phyloP scores from a whole-genome alignment of 306 rosid species.

The Cucurbita moschata region DNA sequence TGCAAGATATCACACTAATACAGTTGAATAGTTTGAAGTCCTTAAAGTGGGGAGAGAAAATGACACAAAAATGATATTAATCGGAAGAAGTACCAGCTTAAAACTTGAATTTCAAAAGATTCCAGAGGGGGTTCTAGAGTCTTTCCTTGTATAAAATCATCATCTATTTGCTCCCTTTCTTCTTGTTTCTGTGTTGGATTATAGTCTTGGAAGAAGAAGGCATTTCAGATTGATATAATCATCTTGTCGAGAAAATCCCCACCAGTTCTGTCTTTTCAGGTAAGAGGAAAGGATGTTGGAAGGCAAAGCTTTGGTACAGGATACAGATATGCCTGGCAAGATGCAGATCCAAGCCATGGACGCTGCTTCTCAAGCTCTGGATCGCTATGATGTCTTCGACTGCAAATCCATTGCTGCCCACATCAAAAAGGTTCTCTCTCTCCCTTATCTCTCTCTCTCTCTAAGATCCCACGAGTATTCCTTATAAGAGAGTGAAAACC shows the following conservation, averaged over 20 bases:
- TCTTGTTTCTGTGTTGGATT: neutral
- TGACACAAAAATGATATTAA: constrained; percentile 4
- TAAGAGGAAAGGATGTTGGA: constrained; percentile 49
- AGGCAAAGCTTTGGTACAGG: constrained; percentile 77
- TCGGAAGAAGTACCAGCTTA: constrained; percentile 24
- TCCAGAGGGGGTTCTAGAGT: constrained; percentile 1
- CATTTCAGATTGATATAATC: neutral
- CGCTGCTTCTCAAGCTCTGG: constrained; percentile 87
- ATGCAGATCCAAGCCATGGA: constrained; percentile 97
- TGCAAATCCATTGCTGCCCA: constrained; percentile 89
- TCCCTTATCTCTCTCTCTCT: neutral
- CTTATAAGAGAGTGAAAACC: too few relatives aligned
- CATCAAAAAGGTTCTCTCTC: constrained; percentile 52
- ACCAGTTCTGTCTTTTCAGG: neutral
- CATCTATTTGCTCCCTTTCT: neutral
- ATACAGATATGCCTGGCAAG: constrained; percentile 84
- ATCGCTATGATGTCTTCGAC: constrained; percentile 76
- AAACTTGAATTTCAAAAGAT: constrained; percentile 1
- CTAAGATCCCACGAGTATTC: neutral
- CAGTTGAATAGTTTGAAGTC: constrained; percentile 11
- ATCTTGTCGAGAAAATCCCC: neutral
- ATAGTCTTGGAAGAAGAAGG: neutral
- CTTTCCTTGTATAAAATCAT: neutral
- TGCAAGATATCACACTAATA: neutral
- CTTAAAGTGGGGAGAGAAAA: constrained; percentile 13